Evolutionary conservation across 805 yeast species (phyloP).

Genomic region (Yamadazyma takamatsuzukensis): DNA sequence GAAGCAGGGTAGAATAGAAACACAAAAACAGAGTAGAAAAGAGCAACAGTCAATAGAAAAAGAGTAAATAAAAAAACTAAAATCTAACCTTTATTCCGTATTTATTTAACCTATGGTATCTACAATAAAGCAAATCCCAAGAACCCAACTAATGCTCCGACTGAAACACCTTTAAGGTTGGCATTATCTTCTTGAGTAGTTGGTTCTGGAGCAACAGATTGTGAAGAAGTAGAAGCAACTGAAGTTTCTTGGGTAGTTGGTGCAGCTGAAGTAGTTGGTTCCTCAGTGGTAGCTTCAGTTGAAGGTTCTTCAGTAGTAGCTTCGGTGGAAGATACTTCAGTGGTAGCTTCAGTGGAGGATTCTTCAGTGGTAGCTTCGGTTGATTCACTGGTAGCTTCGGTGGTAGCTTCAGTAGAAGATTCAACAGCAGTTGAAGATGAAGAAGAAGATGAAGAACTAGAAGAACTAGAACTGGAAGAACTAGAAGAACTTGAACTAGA

Average conservation of each 20-base stretch:
- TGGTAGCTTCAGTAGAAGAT: constrained; percentile 16
- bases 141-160: constrained; percentile 36
- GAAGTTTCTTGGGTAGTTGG: not conserved
- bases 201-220: constrained; percentile 6
- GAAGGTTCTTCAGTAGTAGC: constrained; percentile 3
- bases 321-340: constrained; percentile 6
- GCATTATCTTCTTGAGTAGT: constrained; percentile 23
- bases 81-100: not conserved
- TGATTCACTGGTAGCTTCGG: constrained; percentile 16
- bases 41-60: too few species aligned
- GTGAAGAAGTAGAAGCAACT: constrained; percentile 5
- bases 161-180: constrained; percentile 23
- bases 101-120: not conserved
- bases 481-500: constrained; percentile 22
- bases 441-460: constrained; percentile 27
- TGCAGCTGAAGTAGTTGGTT: constrained; percentile 2
- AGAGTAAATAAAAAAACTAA: too few species aligned
- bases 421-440: constrained; percentile 18
- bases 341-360: constrained; percentile 9
- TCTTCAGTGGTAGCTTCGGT: constrained; percentile 9
- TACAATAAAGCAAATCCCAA: constrained; percentile 36
- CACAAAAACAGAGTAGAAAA: too few species aligned
- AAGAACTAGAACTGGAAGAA: constrained; percentile 27
- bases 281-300: constrained; percentile 3
- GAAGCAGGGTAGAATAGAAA: too few species aligned